Evolutionary conservation across 2,329 filamentous ascomycete species (phyloP), one percentile per base, ranked within the genome.

Genomic region (Arthroderma sp.): DNA sequence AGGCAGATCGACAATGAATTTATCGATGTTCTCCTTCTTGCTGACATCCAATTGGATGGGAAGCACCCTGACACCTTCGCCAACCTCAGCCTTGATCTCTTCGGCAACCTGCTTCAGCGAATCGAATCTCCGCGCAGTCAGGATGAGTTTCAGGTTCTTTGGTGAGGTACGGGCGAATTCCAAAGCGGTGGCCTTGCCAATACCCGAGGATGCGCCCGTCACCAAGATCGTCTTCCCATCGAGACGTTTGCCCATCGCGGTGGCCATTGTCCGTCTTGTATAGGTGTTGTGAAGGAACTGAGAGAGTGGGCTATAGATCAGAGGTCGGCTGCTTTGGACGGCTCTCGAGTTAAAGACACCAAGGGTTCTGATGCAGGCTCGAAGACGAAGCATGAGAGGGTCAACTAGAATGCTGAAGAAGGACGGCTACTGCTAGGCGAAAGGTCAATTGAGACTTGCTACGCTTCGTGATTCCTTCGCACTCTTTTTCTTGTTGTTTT

Each of bases 201-300:
- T 97, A 61, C 93, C 93, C 19, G 89, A 94, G 2, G 87, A 93
- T 33, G 93, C 93, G 58, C 93, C 93, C 4, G 93, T 97, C 62
- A 98, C 81, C 58, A 97, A 74, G 59, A 97, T 78, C 3, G 90
- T 97, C 77, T 97, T 97, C 80, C 90, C 90, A 67, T 86, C 81
- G 60, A 98, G 87, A 76, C 91, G 90, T 72, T 89, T 86, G 62
- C 80, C 80, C 74, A 87, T 83, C 67, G 86, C 83, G 39, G 88
- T 81, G 23, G 79, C 73, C 82, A 85, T 86, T 58, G 72, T 80
- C 66, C 78, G 70, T 66, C 60, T 64, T 19, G 66, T 39, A 52
- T 62, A 63, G 58, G 60, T 55, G 21, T 62, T 60, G 44, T 25
- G 51, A 37, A 55, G 41, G 56, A 49, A 39, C 55, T 25, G 41